Conservation (phyloP, 768 basidiomycete species). For the Leccinum truebloodii region DNA sequence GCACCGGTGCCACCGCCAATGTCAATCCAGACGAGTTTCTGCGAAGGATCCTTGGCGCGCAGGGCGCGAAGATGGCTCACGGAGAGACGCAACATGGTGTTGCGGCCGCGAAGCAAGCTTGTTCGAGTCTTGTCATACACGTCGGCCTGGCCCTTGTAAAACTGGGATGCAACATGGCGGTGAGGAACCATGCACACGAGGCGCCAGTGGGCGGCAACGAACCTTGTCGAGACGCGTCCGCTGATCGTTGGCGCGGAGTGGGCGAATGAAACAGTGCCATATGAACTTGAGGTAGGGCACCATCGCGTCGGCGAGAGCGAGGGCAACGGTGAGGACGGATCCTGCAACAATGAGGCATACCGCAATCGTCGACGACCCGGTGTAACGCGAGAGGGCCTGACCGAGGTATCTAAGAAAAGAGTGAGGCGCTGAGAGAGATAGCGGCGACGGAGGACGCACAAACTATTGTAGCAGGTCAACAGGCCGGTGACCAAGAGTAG, state of each 20-base stretch:
- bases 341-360: constrained; percentile 30
- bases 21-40: constrained; percentile 72
- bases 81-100: constrained; percentile 70
- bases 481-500: constrained; percentile 23
- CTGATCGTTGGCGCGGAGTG: constrained; percentile 42
- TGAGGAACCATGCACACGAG: neutral
- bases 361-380: constrained; percentile 30
- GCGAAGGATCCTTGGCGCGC: constrained; percentile 38
- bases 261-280: constrained; percentile 52
- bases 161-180: constrained; percentile 32
- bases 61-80: constrained; percentile 60
- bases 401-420: constrained; percentile 15
- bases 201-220: neutral
- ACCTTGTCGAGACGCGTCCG: constrained; percentile 48
- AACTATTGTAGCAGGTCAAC: constrained; percentile 20
- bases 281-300: constrained; percentile 46
- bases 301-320: constrained; percentile 28
- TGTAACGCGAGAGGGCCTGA: constrained; percentile 25
- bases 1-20: constrained; percentile 73
- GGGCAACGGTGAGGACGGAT: constrained; percentile 21
- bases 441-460: constrained; percentile 7
- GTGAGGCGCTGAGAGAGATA: neutral
- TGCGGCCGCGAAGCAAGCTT: constrained; percentile 62
- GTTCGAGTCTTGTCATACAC: constrained; percentile 71
- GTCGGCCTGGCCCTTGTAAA: constrained; percentile 68